Base-by-base conservation (phyloP, 257 asterid species). In the Nicotiana tomentosiformis region DNA sequence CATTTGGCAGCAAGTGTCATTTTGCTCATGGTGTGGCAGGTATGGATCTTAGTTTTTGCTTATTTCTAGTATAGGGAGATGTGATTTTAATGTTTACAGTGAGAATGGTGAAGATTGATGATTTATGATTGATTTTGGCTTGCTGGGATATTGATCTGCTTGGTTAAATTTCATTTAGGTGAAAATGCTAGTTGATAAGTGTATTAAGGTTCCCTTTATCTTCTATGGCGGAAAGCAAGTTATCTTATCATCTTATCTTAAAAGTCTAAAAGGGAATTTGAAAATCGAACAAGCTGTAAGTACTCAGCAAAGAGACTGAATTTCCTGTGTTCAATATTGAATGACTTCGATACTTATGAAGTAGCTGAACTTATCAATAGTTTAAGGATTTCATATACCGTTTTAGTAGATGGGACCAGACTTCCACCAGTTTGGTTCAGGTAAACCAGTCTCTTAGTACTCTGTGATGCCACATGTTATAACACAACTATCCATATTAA, bases 1-100 rank as follows among this genome's bases (percentile, higher is more conserved):
- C 97, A 7, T 93, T 91, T 39, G 98, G 98, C 18, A 89, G 87
- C 91, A 93, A 93, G 91, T 93, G 98, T 83, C 95, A 91, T 89
- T 93, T 93, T 89, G 95, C 97, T 86, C 97, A 93, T 88, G 94
- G 97, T 30, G 86, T 87, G 49, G 92, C 88, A 86, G 94, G 97
- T 93, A 91, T 74, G 69, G 53, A 39, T 26, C 18, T 35, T 9
- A 74, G 2, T 26, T 83, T 43, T 29, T 72, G 20, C 77, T 72
- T 79, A 79, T 61, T 61, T 20, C 58, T 60, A 60, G 46, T 58
- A 17, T 37, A 60, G 0, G 15, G 37, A 18, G 15, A 56, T 26
- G 35, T 7, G 56, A 64, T 64, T 46, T 65, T 49, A 65, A 46
- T 49, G 30, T 57, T 66, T 66, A 17, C 49, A 58, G 1, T 46